phyloP scores from a whole-genome alignment of 306 rosid genomes.

The Quillaja saponaria region DNA sequence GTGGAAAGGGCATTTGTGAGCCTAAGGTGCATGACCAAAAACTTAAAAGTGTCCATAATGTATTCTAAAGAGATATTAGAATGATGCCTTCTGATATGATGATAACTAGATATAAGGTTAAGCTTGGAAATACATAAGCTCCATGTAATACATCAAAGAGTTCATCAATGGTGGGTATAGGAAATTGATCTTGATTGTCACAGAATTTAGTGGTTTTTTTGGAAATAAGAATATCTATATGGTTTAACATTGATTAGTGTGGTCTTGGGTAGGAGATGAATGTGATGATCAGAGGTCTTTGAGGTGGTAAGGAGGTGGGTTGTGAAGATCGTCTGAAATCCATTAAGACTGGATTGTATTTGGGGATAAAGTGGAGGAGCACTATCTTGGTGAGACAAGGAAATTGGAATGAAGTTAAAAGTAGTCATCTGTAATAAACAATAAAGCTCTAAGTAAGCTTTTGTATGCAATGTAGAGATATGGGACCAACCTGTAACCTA shows the following conservation, averaged over 20 bases:
- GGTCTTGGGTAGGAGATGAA: rapidly evolving
- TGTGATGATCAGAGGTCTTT: background rate
- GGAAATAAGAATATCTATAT: background rate
- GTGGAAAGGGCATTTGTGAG: background rate
- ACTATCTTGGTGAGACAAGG: too few relatives aligned
- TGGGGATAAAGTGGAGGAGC: too few relatives aligned
- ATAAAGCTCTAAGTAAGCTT: too few relatives aligned
- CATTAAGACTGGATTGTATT: too few relatives aligned
- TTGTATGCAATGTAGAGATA: too few relatives aligned
- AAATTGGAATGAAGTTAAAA: too few relatives aligned
- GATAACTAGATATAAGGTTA: background rate
- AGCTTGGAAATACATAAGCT: background rate
- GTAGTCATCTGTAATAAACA: too few relatives aligned
- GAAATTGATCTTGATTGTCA: background rate
- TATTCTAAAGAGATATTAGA: background rate
- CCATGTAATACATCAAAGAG: background rate
- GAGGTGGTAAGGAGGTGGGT: background rate
- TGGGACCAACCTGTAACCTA: too few relatives aligned
- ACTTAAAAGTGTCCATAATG: background rate
- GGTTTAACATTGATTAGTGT: background rate
- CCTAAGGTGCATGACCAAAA: background rate
- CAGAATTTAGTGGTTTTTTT: background rate
- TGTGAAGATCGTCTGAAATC: too few relatives aligned
- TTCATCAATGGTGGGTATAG: background rate
- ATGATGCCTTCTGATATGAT: background rate